These are phyloP conservation scores for Lachnum nothofagi DNA, from an alignment of 2,329 filamentous ascomycete genomes.

Conservation along the genomic window DNA sequence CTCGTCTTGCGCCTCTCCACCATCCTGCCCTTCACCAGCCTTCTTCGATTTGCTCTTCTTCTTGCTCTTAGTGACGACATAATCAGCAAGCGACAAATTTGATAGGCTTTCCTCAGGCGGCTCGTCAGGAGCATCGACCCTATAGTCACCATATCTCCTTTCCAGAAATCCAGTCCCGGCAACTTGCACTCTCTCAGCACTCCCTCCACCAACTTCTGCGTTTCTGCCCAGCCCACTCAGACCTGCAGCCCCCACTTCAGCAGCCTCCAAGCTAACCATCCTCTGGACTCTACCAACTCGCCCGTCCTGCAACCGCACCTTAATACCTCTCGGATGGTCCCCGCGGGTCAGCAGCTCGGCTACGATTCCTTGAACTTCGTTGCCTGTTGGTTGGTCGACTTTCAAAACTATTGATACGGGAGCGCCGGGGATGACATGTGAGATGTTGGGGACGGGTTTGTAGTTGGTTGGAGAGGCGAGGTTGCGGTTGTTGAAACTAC, in stretches of 20 bases:
- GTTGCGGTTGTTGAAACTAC: neutral
- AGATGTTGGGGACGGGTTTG: conserved; percentile 22
- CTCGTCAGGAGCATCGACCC: conserved; percentile 16
- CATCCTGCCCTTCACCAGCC: neutral
- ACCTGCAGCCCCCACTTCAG: conserved; percentile 10
- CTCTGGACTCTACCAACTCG: conserved; percentile 30
- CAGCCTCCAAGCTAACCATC: conserved; percentile 22
- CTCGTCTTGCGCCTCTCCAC: neutral
- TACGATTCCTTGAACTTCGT: conserved; percentile 28
- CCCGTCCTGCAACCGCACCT: conserved; percentile 30
- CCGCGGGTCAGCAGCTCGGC: conserved; percentile 28
- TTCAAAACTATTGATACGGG: conserved; percentile 31
- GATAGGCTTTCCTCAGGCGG: conserved; percentile 4
- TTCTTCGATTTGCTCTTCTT: conserved; percentile 9
- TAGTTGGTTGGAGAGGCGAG: neutral
- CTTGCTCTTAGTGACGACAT: conserved; percentile 18
- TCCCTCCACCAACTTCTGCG: conserved; percentile 6
- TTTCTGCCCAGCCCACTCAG: conserved; percentile 21
- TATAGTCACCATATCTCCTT: conserved; percentile 17
- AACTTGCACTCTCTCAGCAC: neutral
- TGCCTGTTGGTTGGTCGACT: conserved; percentile 29
- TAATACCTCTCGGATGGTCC: conserved; percentile 31
- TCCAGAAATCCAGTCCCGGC: neutral
- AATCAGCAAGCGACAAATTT: conserved; percentile 19
- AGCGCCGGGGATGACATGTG: conserved; percentile 23